Evolutionary conservation across 805 yeast species (phyloP).

Genomic region (Schwanniomyces vanrijiae): DNA sequence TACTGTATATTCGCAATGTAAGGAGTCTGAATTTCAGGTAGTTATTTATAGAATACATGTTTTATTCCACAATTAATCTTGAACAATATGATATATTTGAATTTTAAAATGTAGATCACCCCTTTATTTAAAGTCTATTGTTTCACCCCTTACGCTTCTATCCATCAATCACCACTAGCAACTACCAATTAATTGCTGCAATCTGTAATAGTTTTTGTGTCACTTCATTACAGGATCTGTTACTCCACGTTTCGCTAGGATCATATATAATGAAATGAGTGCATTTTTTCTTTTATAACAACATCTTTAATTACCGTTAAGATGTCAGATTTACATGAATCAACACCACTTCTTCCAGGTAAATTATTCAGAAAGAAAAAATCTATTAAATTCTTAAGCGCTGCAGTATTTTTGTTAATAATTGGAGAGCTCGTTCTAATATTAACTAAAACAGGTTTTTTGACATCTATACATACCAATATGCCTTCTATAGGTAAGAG

Average conservation of each 20-base stretch:
- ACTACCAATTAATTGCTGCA: neutral
- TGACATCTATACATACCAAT: neutral
- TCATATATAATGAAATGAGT: neutral
- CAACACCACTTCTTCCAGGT: constrained; percentile 2
- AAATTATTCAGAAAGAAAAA: neutral
- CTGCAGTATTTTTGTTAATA: neutral
- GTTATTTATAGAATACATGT: neutral
- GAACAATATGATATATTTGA: too few relatives aligned
- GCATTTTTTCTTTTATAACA: neutral
- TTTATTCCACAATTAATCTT: too few relatives aligned
- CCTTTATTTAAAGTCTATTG: neutral
- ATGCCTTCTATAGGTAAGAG: constrained; percentile 4
- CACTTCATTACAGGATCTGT: neutral
- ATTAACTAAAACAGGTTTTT: neutral
- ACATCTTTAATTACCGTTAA: constrained; percentile 87
- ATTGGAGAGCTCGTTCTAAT: neutral
- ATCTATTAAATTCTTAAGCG: neutral
- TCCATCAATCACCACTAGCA: neutral
- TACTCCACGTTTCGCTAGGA: neutral
- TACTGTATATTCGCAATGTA: neutral
- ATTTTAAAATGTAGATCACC: neutral
- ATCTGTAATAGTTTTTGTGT: neutral
- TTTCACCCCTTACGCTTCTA: neutral
- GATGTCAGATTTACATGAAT: constrained; percentile 86
- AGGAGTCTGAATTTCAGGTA: neutral